phyloP scores from a whole-genome alignment of 768 basidiomycete species.

The Suillus spraguei region DNA sequence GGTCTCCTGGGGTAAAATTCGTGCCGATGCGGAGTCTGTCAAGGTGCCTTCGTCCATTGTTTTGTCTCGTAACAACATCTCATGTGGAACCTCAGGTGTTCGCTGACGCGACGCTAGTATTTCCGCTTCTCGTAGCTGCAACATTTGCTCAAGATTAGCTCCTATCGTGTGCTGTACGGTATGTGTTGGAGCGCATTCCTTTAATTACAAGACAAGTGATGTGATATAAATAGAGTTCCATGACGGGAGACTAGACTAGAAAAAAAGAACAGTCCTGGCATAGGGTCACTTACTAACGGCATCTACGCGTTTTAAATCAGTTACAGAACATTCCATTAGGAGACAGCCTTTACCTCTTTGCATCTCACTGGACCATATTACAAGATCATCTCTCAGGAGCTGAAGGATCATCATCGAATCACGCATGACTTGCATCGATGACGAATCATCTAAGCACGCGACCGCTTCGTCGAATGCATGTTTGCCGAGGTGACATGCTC shows the following conservation, averaged over 20 bases:
- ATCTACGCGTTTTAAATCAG: background rate
- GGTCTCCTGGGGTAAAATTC: constrained; percentile 98
- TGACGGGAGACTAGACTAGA: constrained; percentile 8
- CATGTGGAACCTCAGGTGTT: constrained; percentile 53
- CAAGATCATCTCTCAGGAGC: constrained; percentile 80
- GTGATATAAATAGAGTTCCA: constrained; percentile 10
- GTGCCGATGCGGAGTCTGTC: constrained; percentile 78
- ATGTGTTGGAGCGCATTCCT: background rate
- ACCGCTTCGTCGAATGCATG: constrained; percentile 93
- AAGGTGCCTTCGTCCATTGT: constrained; percentile 51
- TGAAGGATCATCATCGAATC: constrained; percentile 87
- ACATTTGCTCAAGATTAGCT: constrained; percentile 70
- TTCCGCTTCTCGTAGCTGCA: constrained; percentile 92
- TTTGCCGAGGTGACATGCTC: constrained; percentile 88
- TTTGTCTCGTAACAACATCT: constrained; percentile 8
- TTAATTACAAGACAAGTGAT: background rate
- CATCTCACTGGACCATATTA: constrained; percentile 85
- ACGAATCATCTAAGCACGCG: constrained; percentile 51
- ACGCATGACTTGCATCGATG: constrained; percentile 48
- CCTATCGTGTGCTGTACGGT: background rate
- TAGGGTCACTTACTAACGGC: constrained; percentile 1
- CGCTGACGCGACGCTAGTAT: constrained; percentile 96
- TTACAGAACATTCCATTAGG: background rate
- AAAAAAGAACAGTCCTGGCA: background rate
- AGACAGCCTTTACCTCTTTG: constrained; percentile 35